phyloP scores from a whole-genome alignment of 768 basidiomycete genomes.

The Collybia sp. region DNA sequence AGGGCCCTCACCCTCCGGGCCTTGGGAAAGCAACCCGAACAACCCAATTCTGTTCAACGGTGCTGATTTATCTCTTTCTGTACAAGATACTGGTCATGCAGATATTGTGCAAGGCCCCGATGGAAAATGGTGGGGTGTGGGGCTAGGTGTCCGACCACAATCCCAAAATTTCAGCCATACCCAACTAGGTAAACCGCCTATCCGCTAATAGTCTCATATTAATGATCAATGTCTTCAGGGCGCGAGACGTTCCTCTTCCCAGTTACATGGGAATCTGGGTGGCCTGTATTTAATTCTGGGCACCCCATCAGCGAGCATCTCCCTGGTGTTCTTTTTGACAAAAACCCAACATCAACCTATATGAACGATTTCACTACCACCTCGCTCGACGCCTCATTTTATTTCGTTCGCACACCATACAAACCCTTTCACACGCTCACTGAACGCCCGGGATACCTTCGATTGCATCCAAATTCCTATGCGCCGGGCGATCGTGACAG shows the following conservation, averaged over 20 bases:
- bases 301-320: constrained; percentile 24
- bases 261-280: constrained; percentile 31
- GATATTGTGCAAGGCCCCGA: constrained; percentile 29
- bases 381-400: constrained; percentile 26
- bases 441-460: constrained; percentile 21
- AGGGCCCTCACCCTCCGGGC: constrained; percentile 30
- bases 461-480: constrained; percentile 28
- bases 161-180: constrained; percentile 24
- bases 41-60: constrained; percentile 38
- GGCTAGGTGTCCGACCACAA: constrained; percentile 34
- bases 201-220: background rate
- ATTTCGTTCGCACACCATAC: constrained; percentile 34
- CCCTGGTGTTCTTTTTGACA: constrained; percentile 21
- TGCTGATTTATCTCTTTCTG: constrained; percentile 24
- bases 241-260: constrained; percentile 37
- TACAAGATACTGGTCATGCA: constrained; percentile 33
- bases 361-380: constrained; percentile 21
- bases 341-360: constrained; percentile 17
- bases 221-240: constrained; percentile 12
- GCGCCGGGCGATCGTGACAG: constrained; percentile 33
- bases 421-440: constrained; percentile 29
- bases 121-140: constrained; percentile 36
- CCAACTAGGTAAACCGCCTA: constrained; percentile 23
- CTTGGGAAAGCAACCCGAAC: constrained; percentile 34
- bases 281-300: constrained; percentile 32